A percentile compares a stretch with the other conserved stretches of the same genome.
Conservation (phyloP, 352 stramenopile species). For the Phytophthora europaea region DNA sequence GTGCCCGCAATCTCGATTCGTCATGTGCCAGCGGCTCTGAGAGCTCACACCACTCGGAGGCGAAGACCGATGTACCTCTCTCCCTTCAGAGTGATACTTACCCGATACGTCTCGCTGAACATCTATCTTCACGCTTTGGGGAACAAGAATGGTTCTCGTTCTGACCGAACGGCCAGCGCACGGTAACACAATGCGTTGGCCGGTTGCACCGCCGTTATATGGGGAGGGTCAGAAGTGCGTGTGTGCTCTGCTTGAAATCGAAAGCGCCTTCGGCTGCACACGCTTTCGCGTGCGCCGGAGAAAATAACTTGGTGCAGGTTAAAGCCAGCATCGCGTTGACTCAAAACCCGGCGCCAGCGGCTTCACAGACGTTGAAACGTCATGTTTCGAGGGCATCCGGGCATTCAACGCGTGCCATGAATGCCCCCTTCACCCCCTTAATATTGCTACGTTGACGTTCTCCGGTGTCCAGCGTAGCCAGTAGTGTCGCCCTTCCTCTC, state of each 20-base stretch:
- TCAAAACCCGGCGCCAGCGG: conserved; percentile 7
- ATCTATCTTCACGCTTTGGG: background rate
- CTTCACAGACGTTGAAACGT: conserved; percentile 22
- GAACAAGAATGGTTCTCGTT: conserved; percentile 3
- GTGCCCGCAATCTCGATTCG: background rate
- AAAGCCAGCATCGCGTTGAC: conserved; percentile 16
- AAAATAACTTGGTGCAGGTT: background rate
- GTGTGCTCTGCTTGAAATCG: conserved; percentile 11
- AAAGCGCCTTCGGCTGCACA: conserved; percentile 6
- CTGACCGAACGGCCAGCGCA: background rate
- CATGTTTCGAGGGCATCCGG: conserved; percentile 3
- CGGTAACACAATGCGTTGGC: conserved; percentile 1
- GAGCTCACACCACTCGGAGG: background rate
- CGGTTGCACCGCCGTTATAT: conserved; percentile 1
- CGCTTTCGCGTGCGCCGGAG: background rate
- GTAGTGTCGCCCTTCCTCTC: conserved; percentile 18
- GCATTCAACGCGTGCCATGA: conserved; percentile 3
- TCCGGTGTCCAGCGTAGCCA: conserved; percentile 15
- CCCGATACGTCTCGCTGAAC: background rate
- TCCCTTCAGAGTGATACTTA: background rate
- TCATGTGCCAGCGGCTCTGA: background rate
- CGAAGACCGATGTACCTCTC: background rate
- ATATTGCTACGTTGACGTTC: conserved; percentile 17
- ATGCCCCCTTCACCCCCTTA: background rate
- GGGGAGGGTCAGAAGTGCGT: conserved; percentile 4